phyloP scores from a whole-genome alignment of 768 basidiomycete species.

The Dioszegia hungarica region DNA sequence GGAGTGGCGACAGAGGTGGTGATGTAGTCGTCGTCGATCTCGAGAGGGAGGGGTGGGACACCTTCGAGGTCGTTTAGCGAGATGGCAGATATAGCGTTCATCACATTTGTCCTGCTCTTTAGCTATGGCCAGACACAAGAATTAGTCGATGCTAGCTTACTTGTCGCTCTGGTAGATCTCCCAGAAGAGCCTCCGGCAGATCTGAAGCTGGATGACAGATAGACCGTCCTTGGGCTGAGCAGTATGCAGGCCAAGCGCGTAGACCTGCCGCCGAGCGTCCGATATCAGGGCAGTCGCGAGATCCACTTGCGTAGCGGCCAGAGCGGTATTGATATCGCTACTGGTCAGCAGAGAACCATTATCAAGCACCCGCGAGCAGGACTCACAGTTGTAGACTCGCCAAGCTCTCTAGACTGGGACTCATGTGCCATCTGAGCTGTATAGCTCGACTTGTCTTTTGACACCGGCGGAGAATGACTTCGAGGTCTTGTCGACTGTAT shows the following conservation, averaged over 20 bases:
- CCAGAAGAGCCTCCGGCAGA: conserved; percentile 31
- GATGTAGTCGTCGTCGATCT: conserved; percentile 36
- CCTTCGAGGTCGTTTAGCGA: conserved; percentile 27
- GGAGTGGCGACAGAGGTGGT: conserved; percentile 16
- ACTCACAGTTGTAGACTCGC: conserved; percentile 20
- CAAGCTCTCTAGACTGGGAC: conserved; percentile 14
- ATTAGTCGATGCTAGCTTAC: conserved; percentile 11
- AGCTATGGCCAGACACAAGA: neutral
- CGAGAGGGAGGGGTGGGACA: conserved; percentile 21
- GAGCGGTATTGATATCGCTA: conserved; percentile 18
- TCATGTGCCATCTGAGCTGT: conserved; percentile 15
- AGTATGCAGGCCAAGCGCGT: conserved; percentile 16
- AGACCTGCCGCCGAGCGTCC: conserved; percentile 21
- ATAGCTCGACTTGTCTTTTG: conserved; percentile 18
- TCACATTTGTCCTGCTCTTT: conserved; percentile 25
- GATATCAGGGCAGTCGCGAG: conserved; percentile 10
- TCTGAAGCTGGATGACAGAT: conserved; percentile 17
- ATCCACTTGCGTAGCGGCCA: conserved; percentile 10
- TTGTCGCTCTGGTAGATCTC: conserved; percentile 36
- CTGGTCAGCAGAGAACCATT: neutral
- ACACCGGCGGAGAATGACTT: conserved; percentile 12
- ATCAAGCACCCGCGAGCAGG: neutral
- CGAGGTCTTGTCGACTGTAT: conserved; percentile 12
- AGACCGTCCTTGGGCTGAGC: conserved; percentile 8
- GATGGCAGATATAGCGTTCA: conserved; percentile 20